These are phyloP conservation scores for Pichia sp. DNA, from an alignment of 1,139 yeast species.

Conservation along the genomic window DNA sequence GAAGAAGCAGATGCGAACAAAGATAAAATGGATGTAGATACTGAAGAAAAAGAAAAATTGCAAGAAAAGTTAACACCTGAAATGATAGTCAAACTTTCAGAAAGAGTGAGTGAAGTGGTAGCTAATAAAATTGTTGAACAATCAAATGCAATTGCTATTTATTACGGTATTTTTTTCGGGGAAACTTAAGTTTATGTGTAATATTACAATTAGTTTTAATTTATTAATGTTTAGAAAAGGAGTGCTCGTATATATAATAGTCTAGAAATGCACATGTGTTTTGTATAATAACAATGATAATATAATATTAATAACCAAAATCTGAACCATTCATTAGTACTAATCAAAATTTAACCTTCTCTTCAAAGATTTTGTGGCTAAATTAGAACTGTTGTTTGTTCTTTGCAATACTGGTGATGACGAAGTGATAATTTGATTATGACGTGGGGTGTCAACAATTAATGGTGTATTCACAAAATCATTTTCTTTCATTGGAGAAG, in stretches of 20 bases:
- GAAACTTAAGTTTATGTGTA: slow-evolving; percentile 32
- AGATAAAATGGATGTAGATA: slow-evolving; percentile 53
- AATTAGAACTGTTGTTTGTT: neutral
- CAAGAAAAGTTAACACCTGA: slow-evolving; percentile 37
- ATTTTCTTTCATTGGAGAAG: slow-evolving; percentile 18
- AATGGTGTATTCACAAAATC: no score
- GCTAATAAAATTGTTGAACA: slow-evolving; percentile 46
- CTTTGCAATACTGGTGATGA: slow-evolving; percentile 2
- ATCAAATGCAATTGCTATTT: slow-evolving; percentile 50
- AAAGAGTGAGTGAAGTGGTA: slow-evolving; percentile 58
- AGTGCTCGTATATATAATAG: no score
- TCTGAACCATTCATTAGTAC: neutral
- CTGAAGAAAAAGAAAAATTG: slow-evolving; percentile 26
- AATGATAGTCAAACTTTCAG: slow-evolving; percentile 41
- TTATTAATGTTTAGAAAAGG: slow-evolving; percentile 10
- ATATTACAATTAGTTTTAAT: neutral
- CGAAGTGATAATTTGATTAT: neutral
- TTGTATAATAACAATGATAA: no score
- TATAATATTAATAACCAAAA: neutral
- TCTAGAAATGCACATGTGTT: no score
- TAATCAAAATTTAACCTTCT: slow-evolving; percentile 21
- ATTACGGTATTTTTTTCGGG: slow-evolving; percentile 74
- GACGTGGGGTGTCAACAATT: slow-evolving; percentile 2
- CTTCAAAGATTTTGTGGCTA: slow-evolving; percentile 12
- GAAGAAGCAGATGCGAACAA: slow-evolving; percentile 31